Percentiles rank a stretch among this genome's conserved stretches.
phyloP scores from a whole-genome alignment of 768 basidiomycete species.

The Naganishia randhawae region DNA sequence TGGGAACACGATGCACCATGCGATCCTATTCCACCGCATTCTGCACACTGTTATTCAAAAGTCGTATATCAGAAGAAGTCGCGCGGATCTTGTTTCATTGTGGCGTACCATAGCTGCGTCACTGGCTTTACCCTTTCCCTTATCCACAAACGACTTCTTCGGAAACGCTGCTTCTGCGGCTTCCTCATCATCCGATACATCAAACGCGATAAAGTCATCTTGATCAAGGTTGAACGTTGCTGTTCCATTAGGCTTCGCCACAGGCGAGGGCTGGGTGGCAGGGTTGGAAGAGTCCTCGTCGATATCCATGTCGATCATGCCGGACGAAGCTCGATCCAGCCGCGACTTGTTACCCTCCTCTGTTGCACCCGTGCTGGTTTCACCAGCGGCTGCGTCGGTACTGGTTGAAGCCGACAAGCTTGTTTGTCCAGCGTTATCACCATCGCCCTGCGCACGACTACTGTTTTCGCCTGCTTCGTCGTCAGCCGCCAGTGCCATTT shows the following conservation, averaged over 20 bases:
- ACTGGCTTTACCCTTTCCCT: slow-evolving; percentile 10
- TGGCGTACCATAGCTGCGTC: slow-evolving; percentile 1
- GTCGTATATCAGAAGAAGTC: neutral
- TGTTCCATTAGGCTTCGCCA: neutral
- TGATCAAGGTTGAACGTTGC: slow-evolving; percentile 8
- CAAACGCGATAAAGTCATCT: slow-evolving; percentile 15
- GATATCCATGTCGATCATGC: slow-evolving; percentile 8
- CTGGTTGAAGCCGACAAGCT: neutral
- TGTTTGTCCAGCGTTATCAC: neutral
- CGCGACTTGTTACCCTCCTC: neutral
- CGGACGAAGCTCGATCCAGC: neutral
- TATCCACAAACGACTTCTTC: neutral
- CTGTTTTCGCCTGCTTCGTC: neutral
- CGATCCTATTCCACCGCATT: slow-evolving; percentile 12
- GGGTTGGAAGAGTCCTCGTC: neutral
- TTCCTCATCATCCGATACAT: slow-evolving; percentile 13
- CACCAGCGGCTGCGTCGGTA: neutral
- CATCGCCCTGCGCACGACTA: neutral
- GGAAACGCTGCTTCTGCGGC: neutral
- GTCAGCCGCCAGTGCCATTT: neutral
- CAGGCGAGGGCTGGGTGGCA: neutral
- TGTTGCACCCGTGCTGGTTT: neutral
- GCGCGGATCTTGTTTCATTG: too few relatives aligned
- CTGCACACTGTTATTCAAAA: neutral
- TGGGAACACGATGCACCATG: slow-evolving; percentile 4